Evolutionary conservation across 2,329 filamentous ascomycete species (phyloP).

Genomic region (Arthrinium puccinioides): DNA sequence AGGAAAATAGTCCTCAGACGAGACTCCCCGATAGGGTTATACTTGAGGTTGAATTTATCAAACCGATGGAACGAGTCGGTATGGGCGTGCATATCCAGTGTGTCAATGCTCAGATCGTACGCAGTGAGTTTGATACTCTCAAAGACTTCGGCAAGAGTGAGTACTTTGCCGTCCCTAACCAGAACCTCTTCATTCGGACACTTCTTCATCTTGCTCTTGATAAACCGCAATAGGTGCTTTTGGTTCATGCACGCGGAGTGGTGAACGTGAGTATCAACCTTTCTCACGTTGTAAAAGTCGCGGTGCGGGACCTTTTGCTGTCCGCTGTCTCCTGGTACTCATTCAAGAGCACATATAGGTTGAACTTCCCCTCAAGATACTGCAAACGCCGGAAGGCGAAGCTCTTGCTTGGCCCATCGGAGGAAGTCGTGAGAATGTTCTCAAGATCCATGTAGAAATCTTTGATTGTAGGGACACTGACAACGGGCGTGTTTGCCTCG

Average conservation of each 20-base stretch:
- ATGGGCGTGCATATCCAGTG: slow-evolving; percentile 98
- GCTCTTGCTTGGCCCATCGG: slow-evolving; percentile 92
- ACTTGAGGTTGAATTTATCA: slow-evolving; percentile 99
- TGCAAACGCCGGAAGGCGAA: slow-evolving; percentile 93
- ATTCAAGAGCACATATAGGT: slow-evolving; percentile 86
- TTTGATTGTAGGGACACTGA: slow-evolving; percentile 82
- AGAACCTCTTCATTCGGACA: slow-evolving; percentile 90
- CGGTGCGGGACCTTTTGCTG: slow-evolving; percentile 96
- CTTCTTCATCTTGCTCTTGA: slow-evolving; percentile 99
- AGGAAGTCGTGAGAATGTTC: slow-evolving; percentile 77
- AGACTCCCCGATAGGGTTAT: slow-evolving; percentile 95
- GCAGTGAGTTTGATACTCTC: slow-evolving; percentile 95
- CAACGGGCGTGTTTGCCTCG: slow-evolving; percentile 59
- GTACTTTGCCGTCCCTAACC: slow-evolving; percentile 82
- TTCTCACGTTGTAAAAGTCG: slow-evolving; percentile 98
- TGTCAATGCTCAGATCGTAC: slow-evolving; percentile 97
- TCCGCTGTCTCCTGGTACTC: slow-evolving; percentile 98
- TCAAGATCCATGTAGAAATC: slow-evolving; percentile 97
- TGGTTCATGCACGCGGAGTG: slow-evolving; percentile 99
- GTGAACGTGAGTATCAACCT: slow-evolving; percentile 98
- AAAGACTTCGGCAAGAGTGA: slow-evolving; percentile 90
- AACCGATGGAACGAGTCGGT: slow-evolving; percentile 98
- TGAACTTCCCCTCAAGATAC: slow-evolving; percentile 95
- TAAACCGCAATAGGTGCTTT: slow-evolving; percentile 95
- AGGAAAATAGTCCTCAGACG: slow-evolving; percentile 94